These are phyloP conservation scores for Corrigiola litoralis DNA, from an alignment of 179 eudicot species.

Conservation along the genomic window DNA sequence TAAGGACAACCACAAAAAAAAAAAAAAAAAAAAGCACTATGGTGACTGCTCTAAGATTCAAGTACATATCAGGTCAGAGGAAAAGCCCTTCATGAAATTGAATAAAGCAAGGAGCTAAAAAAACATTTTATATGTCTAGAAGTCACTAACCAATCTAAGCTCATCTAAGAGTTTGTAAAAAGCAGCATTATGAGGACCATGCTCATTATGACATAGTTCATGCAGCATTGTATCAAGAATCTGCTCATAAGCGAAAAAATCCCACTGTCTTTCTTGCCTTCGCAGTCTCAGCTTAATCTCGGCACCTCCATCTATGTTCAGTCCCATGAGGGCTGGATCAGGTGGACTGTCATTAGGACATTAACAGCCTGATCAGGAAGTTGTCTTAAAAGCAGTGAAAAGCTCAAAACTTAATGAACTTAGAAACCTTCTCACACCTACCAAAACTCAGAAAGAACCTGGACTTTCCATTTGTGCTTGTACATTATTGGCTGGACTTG, in stretches of 20 bases:
- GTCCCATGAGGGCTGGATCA: constrained; percentile 66
- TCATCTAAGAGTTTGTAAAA: constrained; percentile 80
- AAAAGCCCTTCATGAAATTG: not conserved
- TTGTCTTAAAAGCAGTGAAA: not conserved
- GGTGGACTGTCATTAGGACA: constrained; percentile 49
- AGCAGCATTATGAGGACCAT: constrained; percentile 66
- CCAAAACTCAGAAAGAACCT: constrained; percentile 75
- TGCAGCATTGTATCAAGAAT: constrained; percentile 87
- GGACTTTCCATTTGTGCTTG: constrained; percentile 67
- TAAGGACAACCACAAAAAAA: not conserved
- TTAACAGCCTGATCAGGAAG: constrained; percentile 6
- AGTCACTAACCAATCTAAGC: constrained; percentile 55
- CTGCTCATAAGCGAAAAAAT: constrained; percentile 59
- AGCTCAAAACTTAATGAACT: not conserved
- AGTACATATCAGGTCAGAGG: not conserved
- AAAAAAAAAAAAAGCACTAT: not conserved
- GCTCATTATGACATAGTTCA: constrained; percentile 71
- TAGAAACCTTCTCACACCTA: constrained; percentile 11
- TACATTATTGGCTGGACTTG: constrained; percentile 84
- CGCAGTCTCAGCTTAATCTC: constrained; percentile 70
- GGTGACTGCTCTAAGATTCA: not conserved
- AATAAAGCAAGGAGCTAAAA: not conserved
- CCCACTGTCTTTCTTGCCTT: constrained; percentile 61
- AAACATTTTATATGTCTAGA: no score
- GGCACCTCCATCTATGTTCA: constrained; percentile 67